These are phyloP conservation scores for Pyrenula massariospora DNA, from an alignment of 495 filamentous ascomycete genomes.

Conservation along the genomic window DNA sequence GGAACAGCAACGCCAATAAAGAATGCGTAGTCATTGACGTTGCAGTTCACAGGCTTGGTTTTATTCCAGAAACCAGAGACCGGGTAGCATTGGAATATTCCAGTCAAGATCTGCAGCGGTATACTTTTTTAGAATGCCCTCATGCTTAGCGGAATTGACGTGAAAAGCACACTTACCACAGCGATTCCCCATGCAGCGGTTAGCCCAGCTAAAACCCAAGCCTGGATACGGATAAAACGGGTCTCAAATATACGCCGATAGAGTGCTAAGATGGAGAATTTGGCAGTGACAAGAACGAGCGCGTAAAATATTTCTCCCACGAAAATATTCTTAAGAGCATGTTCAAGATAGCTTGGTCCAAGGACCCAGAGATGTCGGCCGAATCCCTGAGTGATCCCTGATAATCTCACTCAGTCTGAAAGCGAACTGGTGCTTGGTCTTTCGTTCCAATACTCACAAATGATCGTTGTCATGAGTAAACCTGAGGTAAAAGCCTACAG, in stretches of 20 bases:
- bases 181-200: slow-evolving; percentile 2
- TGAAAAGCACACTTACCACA: slow-evolving; percentile 5
- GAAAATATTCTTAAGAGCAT: slow-evolving; percentile 7
- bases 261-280: slow-evolving; percentile 11
- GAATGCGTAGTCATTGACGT: not conserved
- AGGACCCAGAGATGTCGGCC: slow-evolving; percentile 3
- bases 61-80: not conserved
- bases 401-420: too few relatives aligned
- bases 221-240: not conserved
- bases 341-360: not conserved
- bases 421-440: too few relatives aligned
- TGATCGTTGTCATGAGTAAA: too few relatives aligned
- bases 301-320: slow-evolving; percentile 8
- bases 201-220: slow-evolving; percentile 2
- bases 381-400: slow-evolving; percentile 6
- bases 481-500: too few relatives aligned
- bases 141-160: too few relatives aligned
- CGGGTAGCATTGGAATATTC: not conserved
- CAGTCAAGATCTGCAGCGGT: not conserved
- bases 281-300: slow-evolving; percentile 4
- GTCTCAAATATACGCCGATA: slow-evolving; percentile 10
- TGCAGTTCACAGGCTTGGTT: not conserved
- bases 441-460: too few relatives aligned
- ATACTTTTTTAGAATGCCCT: too few relatives aligned
- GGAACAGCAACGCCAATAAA: not conserved